Percentiles rank a stretch among this genome's conserved stretches.
These are phyloP conservation scores for Lepraria neglecta DNA, from an alignment of 495 filamentous ascomycete species.

Conservation along the genomic window DNA sequence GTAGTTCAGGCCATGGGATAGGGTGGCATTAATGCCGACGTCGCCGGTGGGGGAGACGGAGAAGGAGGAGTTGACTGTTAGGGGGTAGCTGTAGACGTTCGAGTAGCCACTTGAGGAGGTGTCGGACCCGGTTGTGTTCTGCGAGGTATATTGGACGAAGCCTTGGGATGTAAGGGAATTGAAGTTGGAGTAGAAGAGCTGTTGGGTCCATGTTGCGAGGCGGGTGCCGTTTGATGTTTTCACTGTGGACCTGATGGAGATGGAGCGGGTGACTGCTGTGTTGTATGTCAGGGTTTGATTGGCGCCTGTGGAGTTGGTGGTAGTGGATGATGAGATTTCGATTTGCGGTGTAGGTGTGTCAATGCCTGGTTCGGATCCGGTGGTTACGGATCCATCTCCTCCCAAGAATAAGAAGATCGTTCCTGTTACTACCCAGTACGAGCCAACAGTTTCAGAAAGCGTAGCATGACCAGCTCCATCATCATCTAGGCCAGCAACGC, in stretches of 20 bases:
- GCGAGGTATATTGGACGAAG: conserved; percentile 54
- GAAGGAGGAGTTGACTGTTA: conserved; percentile 54
- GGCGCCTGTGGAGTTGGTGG: conserved; percentile 42
- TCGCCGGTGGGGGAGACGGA: conserved; percentile 40
- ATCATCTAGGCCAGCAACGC: conserved; percentile 57
- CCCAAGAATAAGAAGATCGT: conserved; percentile 74
- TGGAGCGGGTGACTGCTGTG: conserved; percentile 49
- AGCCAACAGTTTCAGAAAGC: conserved; percentile 56
- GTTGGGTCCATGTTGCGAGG: conserved; percentile 56
- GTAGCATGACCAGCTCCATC: conserved; percentile 39
- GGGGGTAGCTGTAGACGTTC: conserved; percentile 55
- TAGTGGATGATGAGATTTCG: conserved; percentile 36
- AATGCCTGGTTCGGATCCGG: conserved; percentile 36
- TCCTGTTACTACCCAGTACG: conserved; percentile 76
- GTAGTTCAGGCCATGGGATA: conserved; percentile 55
- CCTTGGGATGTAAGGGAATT: conserved; percentile 55
- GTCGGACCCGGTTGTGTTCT: conserved; percentile 55
- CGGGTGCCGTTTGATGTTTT: conserved; percentile 38
- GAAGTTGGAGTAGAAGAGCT: conserved; percentile 49
- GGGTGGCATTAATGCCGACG: conserved; percentile 51
- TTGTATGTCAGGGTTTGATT: conserved; percentile 58
- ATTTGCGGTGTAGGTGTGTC: conserved; percentile 40
- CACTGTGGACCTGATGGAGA: conserved; percentile 50
- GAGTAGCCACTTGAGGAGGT: conserved; percentile 40
- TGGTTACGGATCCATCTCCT: conserved; percentile 44